Evolutionary conservation across 768 basidiomycete genomes (phyloP), one percentile per base, ranked within the genome.

Genomic region (Boletus rubescentipes): DNA sequence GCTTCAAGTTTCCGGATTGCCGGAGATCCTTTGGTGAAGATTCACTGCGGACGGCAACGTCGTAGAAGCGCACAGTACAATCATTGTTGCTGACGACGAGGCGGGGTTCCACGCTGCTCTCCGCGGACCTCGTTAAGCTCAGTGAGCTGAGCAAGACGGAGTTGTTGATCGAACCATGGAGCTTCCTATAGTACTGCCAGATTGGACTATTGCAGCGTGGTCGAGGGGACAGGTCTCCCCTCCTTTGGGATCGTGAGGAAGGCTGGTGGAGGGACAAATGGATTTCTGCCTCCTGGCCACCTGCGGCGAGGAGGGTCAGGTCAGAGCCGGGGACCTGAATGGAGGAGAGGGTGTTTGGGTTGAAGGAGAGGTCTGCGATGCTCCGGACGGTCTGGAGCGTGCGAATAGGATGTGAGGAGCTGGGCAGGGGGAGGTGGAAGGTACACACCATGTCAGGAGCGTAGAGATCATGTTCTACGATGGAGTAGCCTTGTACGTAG

Each of bases 11-110:
- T 4, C 87, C 86, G 2, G 79, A 81, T 56, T 78, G 74, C 36
- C 69, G 72, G 37, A 85, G 70, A 34, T 67, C 69, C 47, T 73
- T 73, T 30, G 78, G 77, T 11, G 72, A 60, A 35, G 64, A 71
- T 39, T 75, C 71, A 9, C 73, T 74, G 30, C 85, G 75, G 32
- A 86, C 68, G 3, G 86, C 79, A 12, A 94, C 74, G 48, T 91
- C 86, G 65, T 88, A 94, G 62, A 95, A 84, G 67, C 85, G 87
- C 63, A 96, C 82, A 0, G 82, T 82, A 49, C 79, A 78, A 64
- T 95, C 93, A 68, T 97, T 97, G 66, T 94, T 94, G 72, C 87
- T 89, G 56, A 95, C 83, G 23, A 84, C 80, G 40, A 94, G 77
- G 9, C 92, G 77, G 0, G 92, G 92, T 61, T 91, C 89, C 9